Base-by-base conservation (phyloP, 1,139 yeast genomes). In the Blastobotrys elegans region DNA sequence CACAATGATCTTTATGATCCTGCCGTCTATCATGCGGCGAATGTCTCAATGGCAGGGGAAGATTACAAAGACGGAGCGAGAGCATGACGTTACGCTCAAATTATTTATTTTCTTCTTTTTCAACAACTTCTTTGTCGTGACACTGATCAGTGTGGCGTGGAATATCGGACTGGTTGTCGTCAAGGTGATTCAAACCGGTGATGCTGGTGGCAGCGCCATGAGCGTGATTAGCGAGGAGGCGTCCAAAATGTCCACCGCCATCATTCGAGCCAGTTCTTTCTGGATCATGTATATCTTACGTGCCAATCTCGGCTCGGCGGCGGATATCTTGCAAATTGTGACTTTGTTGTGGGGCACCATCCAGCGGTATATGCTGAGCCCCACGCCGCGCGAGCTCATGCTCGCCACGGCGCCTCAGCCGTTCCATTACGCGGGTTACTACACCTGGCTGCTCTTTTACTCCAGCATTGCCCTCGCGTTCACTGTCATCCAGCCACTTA, bases 271-370 rank as follows among this genome's bases (percentile, higher is more conserved):
- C 8, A 68, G 73, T 2, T 64, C 71, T 2, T 70, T 70, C 55
- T 70, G 74, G 74, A 70, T 69, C 22, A 65, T 69, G 67, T 70
- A 68, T 50, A 52, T 69, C 22, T 50, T 70, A 22, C 61, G 69
- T 18, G 66, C 65, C 11, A 61, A 64, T 40, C 43, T 68, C 16
- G 68, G 67, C 8, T 53, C 66, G 1, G 55, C 65, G 31, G 49
- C 66, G 10, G 68, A 65, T 45, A 50, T 69, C 7, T 53, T 68
- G 13, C 72, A 69, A 50, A 57, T 64, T 2, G 31, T 65, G 42
- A 53, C 60, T 3, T 53, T 69, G 10, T 10, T 63, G 2, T 53
- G 58, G 44, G 63, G 66, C 18, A 52, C 59, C 30, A 55, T 59
- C 51, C 60, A 63, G 38, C 55, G 61, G 21, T 53, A 56, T 31